A percentile compares a stretch with the other conserved stretches of the same genome.
Evolutionary conservation across 108 stramenopile genomes (phyloP).

Genomic region (Skeletonema marinoi): DNA sequence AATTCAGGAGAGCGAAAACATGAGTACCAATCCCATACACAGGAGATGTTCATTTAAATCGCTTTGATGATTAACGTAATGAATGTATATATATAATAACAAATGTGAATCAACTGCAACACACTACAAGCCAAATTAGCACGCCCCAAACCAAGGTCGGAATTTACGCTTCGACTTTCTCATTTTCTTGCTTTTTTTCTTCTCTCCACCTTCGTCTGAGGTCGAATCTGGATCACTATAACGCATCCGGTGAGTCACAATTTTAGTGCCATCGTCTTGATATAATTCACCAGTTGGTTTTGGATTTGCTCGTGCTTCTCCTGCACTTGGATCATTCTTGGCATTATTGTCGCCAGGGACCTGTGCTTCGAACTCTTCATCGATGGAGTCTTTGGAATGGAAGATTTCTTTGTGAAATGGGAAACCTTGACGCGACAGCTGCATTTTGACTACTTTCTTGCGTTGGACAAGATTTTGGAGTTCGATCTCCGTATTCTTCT

Average conservation of each 20-base stretch:
- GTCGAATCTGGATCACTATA: not conserved
- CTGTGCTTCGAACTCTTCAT: constrained; percentile 7
- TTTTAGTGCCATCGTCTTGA: not conserved
- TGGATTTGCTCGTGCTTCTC: not conserved
- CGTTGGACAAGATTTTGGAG: not conserved
- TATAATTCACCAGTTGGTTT: not conserved
- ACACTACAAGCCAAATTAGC: not conserved
- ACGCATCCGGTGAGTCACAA: not conserved
- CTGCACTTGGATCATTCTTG: not conserved
- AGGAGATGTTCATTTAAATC: not conserved
- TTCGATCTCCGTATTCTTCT: not conserved
- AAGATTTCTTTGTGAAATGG: not conserved
- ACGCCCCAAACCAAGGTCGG: constrained; percentile 23
- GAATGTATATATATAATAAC: not conserved
- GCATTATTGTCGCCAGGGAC: not conserved
- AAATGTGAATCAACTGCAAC: not conserved
- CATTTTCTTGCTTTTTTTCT: constrained; percentile 15
- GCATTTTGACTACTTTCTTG: not conserved
- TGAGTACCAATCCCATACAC: not conserved
- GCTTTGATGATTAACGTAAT: not conserved
- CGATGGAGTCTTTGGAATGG: not conserved
- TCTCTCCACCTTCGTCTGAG: not conserved
- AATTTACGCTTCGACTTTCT: constrained; percentile 18
- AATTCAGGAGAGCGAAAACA: not conserved
- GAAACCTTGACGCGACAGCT: not conserved